These are phyloP conservation scores for Apiotrichum gamsii DNA, from an alignment of 1,284 basidiomycete genomes.

Conservation along the genomic window DNA sequence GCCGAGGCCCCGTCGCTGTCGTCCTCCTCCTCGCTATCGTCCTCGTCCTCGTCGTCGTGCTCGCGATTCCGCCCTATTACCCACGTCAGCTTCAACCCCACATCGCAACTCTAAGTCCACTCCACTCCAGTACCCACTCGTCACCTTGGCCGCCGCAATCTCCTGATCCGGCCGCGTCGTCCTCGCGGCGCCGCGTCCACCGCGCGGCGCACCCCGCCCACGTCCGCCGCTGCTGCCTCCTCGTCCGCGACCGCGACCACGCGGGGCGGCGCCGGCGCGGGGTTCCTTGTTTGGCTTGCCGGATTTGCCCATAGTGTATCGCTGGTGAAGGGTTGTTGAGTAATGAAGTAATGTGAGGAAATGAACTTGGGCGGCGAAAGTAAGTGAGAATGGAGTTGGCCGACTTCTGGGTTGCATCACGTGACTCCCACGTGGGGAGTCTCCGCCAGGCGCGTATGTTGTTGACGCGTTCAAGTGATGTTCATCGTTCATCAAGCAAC, in stretches of 20 bases:
- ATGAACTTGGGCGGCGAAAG: too few relatives aligned
- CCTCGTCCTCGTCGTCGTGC: constrained; percentile 20
- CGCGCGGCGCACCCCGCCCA: constrained; percentile 3
- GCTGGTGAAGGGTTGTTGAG: neutral
- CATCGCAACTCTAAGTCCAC: neutral
- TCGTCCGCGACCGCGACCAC: constrained; percentile 8
- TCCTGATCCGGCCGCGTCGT: neutral
- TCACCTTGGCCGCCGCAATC: neutral
- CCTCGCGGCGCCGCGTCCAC: neutral
- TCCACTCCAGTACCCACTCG: too few relatives aligned
- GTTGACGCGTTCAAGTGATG: too few relatives aligned
- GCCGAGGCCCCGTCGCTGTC: constrained; percentile 5
- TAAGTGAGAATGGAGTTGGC: too few relatives aligned
- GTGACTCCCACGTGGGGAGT: neutral
- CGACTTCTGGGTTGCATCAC: neutral
- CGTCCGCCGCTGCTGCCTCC: constrained; percentile 5
- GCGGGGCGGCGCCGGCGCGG: constrained; percentile 1
- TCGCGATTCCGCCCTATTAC: neutral
- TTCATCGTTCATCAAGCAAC: too few relatives aligned
- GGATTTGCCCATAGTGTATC: constrained; percentile 14
- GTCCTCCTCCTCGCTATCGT: constrained; percentile 27
- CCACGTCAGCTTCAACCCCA: neutral
- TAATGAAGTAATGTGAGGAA: too few relatives aligned
- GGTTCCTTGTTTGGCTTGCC: constrained; percentile 17
- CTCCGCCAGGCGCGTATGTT: too few relatives aligned